Conservation (phyloP, 139 green algal species). For the Tetradesmus lagerheimii region DNA sequence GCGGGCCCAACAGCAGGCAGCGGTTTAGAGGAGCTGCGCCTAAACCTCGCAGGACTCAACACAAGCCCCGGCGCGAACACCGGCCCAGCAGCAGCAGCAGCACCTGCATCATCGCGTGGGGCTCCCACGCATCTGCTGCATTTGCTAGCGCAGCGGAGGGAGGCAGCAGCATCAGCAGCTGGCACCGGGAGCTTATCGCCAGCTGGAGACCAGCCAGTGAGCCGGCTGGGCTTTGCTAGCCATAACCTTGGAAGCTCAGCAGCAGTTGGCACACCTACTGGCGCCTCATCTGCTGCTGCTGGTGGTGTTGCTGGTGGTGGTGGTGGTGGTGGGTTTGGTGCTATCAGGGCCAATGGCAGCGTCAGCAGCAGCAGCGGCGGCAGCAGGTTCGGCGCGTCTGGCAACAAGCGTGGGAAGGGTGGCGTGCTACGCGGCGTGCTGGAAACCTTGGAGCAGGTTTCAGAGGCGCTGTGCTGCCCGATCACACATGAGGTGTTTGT, state of each 20-base stretch:
- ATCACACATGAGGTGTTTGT: conserved; percentile 76
- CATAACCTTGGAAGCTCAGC: neutral
- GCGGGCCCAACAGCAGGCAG: neutral
- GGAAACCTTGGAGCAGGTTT: conserved; percentile 12
- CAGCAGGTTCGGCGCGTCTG: neutral
- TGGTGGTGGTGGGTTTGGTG: neutral
- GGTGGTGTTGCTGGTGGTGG: neutral
- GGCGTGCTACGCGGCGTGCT: conserved; percentile 4
- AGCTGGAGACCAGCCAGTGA: neutral
- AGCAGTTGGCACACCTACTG: neutral
- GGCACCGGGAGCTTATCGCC: neutral
- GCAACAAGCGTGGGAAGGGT: neutral
- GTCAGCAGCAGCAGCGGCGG: neutral
- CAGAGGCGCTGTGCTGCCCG: conserved; percentile 52
- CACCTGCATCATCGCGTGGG: neutral
- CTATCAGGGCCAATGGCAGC: neutral
- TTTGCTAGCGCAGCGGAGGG: neutral
- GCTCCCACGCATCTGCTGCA: conserved; percentile 8
- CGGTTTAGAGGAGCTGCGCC: neutral
- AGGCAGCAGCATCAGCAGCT: neutral
- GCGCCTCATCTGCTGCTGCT: neutral
- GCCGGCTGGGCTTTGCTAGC: neutral
- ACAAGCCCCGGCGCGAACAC: neutral
- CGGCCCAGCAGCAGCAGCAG: neutral
- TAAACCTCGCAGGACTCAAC: neutral